Base-by-base conservation (phyloP, 306 rosid species). In the Prunus fruticosa region DNA sequence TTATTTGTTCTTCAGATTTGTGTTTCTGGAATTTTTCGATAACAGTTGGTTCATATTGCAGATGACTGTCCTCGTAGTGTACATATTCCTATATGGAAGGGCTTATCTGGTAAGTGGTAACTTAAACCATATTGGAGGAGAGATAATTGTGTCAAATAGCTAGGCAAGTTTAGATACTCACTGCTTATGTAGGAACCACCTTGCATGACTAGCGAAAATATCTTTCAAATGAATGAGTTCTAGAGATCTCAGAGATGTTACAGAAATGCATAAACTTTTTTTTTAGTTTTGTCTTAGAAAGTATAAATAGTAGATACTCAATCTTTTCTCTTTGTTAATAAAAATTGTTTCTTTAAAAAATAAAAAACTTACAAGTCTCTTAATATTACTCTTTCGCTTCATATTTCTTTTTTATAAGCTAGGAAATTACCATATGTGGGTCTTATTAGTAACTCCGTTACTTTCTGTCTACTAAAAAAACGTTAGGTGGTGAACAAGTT, bases 51-150 rank as follows among this genome's bases (percentile, higher is more conserved):
- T 76, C 76, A 41, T 76, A 15, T 66, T 86, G 90, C 92, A 95
- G 99, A 92, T 92, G 99, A 95, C 99, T 11, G 99, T 92, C 74
- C 96, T 95, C 50, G 87, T 96, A 8, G 93, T 95, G 19, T 95
- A 95, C 80, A 61, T 95, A 74, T 95, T 95, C 88, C 82, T 95
- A 41, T 95, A 92, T 76, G 99, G 99, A 82, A 83, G 97, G 86
- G 91, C 78, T 25, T 95, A 95, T 84, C 89, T 95, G 99, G 99
- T 92, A 92, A 84, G 77, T 77, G 51, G 38, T 74, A 70, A 74
- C 27, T 73, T 68, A 27, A 38, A 9, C 38, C 38, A 14, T 46
- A 12, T 2, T 67, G 14, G 16, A 62, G 51, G 51, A 60, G 8
- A 14, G 9, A 25, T 25, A 25, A 18, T 18, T 52, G 4, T 49